These are phyloP conservation scores for Nyssa sinensis DNA, from an alignment of 148 eudicot genomes.

Conservation along the genomic window DNA sequence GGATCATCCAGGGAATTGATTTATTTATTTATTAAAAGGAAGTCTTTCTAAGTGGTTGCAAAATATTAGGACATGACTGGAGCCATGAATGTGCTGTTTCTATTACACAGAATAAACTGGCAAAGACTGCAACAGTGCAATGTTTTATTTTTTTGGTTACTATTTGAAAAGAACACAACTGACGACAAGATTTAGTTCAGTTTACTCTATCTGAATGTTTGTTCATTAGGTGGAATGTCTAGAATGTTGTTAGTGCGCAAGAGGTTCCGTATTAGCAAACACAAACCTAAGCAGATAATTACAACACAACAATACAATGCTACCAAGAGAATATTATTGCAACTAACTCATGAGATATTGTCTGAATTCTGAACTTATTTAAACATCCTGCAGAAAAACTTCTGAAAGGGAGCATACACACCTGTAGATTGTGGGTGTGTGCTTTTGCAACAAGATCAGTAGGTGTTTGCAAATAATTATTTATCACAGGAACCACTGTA, in stretches of 20 bases:
- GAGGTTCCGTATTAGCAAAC: not conserved
- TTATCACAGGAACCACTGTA: constrained; percentile 64
- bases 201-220: not conserved
- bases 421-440: constrained; percentile 84
- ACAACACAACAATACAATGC: not conserved
- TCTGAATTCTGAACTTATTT: not conserved
- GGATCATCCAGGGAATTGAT: too few species aligned
- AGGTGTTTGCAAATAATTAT: constrained; percentile 70
- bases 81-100: not conserved
- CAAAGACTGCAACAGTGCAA: too few species aligned
- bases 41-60: too few species aligned
- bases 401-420: constrained; percentile 20
- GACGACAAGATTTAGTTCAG: not conserved
- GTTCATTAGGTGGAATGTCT: too few species aligned
- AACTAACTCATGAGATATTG: too few species aligned
- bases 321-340: not conserved
- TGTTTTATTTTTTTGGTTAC: too few species aligned
- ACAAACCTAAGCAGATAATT: not conserved
- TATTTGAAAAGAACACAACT: too few species aligned
- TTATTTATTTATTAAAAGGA: too few species aligned
- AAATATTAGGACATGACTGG: too few species aligned
- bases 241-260: not conserved
- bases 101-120: too few species aligned
- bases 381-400: not conserved
- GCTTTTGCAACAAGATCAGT: constrained; percentile 97